Conservation (phyloP, 1,139 yeast genomes). For the Hemisphaericaspora subhashii region DNA sequence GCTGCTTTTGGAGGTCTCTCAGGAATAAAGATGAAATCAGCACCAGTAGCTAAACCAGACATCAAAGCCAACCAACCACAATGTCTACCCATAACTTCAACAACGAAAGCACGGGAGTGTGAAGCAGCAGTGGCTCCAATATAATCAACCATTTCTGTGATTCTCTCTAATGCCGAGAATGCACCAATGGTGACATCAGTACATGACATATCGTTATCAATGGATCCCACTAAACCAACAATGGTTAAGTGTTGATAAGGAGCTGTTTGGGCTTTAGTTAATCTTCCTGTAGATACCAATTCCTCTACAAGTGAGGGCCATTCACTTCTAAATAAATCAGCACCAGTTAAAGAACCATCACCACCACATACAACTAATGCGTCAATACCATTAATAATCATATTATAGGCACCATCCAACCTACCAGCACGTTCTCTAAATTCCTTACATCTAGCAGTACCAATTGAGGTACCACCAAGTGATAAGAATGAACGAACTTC, state of each 20-base stretch:
- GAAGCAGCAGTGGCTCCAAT: slow-evolving; percentile 97
- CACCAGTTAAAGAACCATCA: slow-evolving; percentile 97
- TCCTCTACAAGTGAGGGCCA: slow-evolving; percentile 89
- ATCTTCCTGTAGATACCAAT: slow-evolving; percentile 51
- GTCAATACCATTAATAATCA: slow-evolving; percentile 87
- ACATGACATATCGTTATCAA: slow-evolving; percentile 95
- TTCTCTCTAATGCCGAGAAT: slow-evolving; percentile 87
- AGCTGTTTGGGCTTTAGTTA: slow-evolving; percentile 56
- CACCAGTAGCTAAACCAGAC: slow-evolving; percentile 96
- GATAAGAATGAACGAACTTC: slow-evolving; percentile 92
- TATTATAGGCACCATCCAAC: slow-evolving; percentile 75
- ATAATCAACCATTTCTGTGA: slow-evolving; percentile 90
- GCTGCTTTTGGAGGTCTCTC: slow-evolving; percentile 75
- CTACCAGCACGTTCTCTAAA: slow-evolving; percentile 87
- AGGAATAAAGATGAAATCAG: slow-evolving; percentile 91
- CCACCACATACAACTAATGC: slow-evolving; percentile 98
- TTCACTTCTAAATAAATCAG: slow-evolving; percentile 87
- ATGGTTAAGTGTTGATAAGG: slow-evolving; percentile 77
- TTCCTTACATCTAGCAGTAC: slow-evolving; percentile 90
- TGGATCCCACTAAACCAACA: slow-evolving; percentile 94
- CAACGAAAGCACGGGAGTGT: slow-evolving; percentile 95
- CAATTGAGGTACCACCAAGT: slow-evolving; percentile 92
- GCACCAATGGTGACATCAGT: slow-evolving; percentile 98
- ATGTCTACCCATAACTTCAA: slow-evolving; percentile 98
- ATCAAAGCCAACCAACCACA: slow-evolving; percentile 98